phyloP scores from a whole-genome alignment of 208 protist genomes.

The Phytomonas sp. region DNA sequence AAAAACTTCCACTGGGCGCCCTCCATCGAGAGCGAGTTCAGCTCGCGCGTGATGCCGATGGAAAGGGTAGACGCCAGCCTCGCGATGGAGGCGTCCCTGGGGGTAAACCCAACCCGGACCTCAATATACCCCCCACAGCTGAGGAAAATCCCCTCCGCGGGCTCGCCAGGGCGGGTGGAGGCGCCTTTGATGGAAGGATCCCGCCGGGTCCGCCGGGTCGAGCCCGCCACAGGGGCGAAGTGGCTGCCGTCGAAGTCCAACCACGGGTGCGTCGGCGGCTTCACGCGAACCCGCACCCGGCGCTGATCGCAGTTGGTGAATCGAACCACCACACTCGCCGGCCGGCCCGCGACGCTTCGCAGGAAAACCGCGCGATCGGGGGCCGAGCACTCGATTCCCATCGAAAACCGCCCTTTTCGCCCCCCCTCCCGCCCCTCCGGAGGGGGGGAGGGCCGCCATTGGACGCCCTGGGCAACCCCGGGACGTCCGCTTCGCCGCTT shows the following conservation, averaged over 20 bases:
- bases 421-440: too few species aligned
- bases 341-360: neutral
- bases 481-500: too few species aligned
- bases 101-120: constrained; percentile 58
- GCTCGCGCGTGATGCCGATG: constrained; percentile 60
- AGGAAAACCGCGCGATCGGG: constrained; percentile 8
- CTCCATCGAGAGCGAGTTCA: constrained; percentile 60
- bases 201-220: neutral
- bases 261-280: constrained; percentile 61
- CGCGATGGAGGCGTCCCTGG: constrained; percentile 36
- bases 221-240: constrained; percentile 32
- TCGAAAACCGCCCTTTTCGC: neutral
- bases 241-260: constrained; percentile 40
- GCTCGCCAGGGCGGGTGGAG: neutral
- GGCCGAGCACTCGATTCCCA: neutral
- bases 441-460: too few species aligned
- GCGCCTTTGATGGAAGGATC: neutral
- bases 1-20: constrained; percentile 73
- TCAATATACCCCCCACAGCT: constrained; percentile 79
- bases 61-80: constrained; percentile 36
- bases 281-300: constrained; percentile 48
- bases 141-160: constrained; percentile 17
- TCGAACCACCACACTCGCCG: constrained; percentile 23
- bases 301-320: constrained; percentile 68
- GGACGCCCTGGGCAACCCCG: too few species aligned